Base-by-base conservation (phyloP, 1,139 yeast genomes). In the Protomyces inouyei region DNA sequence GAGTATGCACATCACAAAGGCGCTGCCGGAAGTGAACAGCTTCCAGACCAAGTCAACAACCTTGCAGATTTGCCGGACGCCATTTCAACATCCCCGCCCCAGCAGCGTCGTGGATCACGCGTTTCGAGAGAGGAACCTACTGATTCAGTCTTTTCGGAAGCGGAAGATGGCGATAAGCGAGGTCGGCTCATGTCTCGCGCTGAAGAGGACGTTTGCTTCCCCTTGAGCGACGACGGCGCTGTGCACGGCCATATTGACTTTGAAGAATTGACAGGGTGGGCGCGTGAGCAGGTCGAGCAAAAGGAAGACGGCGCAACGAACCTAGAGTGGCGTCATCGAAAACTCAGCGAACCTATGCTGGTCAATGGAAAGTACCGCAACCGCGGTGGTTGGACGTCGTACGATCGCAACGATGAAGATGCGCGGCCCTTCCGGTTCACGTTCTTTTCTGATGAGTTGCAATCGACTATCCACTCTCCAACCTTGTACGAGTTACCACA, bases 391-490 rank as follows among this genome's bases (percentile, higher is more conserved):
- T 55, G 63, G 60, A 43, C 66, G 12, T 51, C 59, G 14, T 52
- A 40, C n/a, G 59, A 46, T 14, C 55, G 61, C 14, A 35, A 21
- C 43, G 76, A 16, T 71, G 77, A 6, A 72, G 75, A 14, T 72
- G 65, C 36, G 35, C 16, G 65, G 38, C 84, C 82, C 65, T 79
- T 80, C 69, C 78, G 98, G 67, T 93, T 88, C 76, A 90, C 98
- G 0, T 93, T 92, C 73, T 93, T 93, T 75, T 80, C 98, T 69
- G 97, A 92, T 70, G 96, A 91, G 71, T 77, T 93, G 70, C 88
- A 87, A 21, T 84, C 90, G 16, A 93, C 98, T 0, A 84, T 93
- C 16, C 98, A 93, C 74, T 85, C 97, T 0, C 93, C 97, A 0
- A 86, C 88, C 3, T 85, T 93, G 43, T 86, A 96, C 14, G 98